phyloP scores from a whole-genome alignment of 176 grass and related monocot genomes.

The Dactylis glomerata region DNA sequence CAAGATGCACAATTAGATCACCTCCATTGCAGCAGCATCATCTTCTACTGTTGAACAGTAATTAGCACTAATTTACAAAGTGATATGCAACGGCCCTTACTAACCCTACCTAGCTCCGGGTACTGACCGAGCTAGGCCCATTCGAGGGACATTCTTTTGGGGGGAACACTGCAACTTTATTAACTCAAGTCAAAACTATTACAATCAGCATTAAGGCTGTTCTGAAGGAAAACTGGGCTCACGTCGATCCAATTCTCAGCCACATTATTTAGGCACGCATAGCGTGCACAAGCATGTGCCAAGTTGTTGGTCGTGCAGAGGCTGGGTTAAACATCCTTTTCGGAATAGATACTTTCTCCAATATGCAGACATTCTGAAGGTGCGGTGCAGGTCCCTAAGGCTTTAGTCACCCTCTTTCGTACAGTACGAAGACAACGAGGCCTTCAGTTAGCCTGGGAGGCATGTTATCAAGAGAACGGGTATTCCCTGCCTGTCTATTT shows the following conservation, averaged over 20 bases:
- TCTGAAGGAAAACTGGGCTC: too few species aligned
- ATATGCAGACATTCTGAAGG: neutral
- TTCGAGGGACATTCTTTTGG: too few species aligned
- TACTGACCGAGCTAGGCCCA: neutral
- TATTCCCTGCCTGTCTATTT: neutral
- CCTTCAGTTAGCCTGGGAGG: neutral
- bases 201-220: too few species aligned
- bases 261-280: too few species aligned
- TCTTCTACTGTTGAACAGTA: neutral
- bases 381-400: neutral
- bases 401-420: neutral
- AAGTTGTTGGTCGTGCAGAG: too few species aligned
- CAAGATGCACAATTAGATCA: neutral
- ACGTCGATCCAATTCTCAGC: too few species aligned
- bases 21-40: neutral
- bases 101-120: neutral
- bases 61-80: neutral
- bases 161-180: too few species aligned
- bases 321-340: neutral
- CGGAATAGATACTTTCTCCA: neutral
- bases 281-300: too few species aligned
- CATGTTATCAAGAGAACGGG: neutral
- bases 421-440: neutral
- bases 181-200: too few species aligned
- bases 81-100: neutral